Conservation (phyloP, 176 grass and related monocot genomes). For the Tillandsia fasciculata region DNA sequence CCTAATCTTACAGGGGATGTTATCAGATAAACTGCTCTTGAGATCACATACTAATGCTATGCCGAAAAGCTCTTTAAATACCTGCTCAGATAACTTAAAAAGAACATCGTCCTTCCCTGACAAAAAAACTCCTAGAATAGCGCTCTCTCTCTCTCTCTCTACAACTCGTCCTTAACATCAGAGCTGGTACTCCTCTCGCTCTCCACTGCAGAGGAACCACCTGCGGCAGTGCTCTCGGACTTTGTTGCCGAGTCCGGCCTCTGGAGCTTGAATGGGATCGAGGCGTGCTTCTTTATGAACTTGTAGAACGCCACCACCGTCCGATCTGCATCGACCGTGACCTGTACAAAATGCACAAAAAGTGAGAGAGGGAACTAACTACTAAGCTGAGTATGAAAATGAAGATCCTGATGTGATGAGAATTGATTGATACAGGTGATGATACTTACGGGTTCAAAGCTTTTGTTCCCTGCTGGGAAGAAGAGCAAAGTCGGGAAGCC, state of each 20-base stretch:
- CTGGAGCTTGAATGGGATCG: conserved; percentile 85
- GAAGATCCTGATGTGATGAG: background rate
- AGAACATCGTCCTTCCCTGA: background rate
- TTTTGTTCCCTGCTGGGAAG: conserved; percentile 89
- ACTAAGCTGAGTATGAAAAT: background rate
- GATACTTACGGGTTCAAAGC: conserved; percentile 84
- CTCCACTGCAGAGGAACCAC: background rate
- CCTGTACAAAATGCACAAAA: conserved; percentile 21
- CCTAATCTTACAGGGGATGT: no score
- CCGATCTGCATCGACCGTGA: conserved; percentile 61
- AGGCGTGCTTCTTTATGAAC: conserved; percentile 86
- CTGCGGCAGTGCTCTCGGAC: background rate
- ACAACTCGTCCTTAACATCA: conserved; percentile 71
- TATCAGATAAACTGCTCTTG: no score
- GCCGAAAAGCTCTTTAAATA: no score
- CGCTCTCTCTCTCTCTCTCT: conserved; percentile 10
- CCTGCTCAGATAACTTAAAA: no score
- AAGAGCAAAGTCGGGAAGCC: conserved; percentile 92
- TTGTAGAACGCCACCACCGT: conserved; percentile 84
- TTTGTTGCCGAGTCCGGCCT: conserved; percentile 21
- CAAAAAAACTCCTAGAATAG: background rate
- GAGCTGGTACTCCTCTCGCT: conserved; percentile 4
- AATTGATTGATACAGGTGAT: background rate
- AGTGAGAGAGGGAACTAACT: conserved; percentile 5
- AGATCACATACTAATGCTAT: no score